Evolutionary conservation across 2,329 filamentous ascomycete species (phyloP).

Genomic region (Fusarium mexicanum): DNA sequence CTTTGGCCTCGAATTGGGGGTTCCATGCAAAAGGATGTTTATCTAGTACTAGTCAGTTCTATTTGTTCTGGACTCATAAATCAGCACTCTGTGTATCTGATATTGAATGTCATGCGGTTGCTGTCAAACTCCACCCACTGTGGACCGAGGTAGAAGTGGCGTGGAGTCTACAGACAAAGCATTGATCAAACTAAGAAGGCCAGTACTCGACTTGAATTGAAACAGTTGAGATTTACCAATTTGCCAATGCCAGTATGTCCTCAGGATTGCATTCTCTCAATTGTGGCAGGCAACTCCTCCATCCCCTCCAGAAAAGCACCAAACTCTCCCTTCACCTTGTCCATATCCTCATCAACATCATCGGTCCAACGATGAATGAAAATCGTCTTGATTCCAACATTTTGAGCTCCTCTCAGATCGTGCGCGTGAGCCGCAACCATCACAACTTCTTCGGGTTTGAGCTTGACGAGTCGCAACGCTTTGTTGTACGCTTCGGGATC

Average conservation of each 20-base stretch:
- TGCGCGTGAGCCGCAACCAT: slow-evolving; percentile 66
- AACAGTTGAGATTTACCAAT: background rate
- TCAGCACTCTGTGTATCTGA: fast-evolving
- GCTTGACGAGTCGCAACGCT: slow-evolving; percentile 55
- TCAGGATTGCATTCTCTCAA: slow-evolving; percentile 2
- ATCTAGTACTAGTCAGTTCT: fast-evolving
- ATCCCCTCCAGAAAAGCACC: slow-evolving; percentile 29
- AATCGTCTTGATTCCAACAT: slow-evolving; percentile 59
- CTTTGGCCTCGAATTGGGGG: too few species aligned
- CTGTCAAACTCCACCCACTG: background rate
- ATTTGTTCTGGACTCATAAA: fast-evolving
- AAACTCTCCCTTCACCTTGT: slow-evolving; percentile 22
- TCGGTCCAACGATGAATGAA: slow-evolving; percentile 65
- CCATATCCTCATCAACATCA: slow-evolving; percentile 55
- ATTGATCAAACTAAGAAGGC: background rate
- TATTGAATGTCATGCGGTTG: background rate
- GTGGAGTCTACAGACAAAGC: background rate
- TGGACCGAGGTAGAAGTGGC: background rate
- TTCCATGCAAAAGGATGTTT: fast-evolving
- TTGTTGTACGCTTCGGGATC: slow-evolving; percentile 57
- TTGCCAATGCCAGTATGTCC: fast-evolving
- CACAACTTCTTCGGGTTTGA: slow-evolving; percentile 57
- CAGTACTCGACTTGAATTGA: background rate
- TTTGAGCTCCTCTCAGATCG: slow-evolving; percentile 60
- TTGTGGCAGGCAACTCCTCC: slow-evolving; percentile 17